These are phyloP conservation scores for Ogataea trehalophila DNA, from an alignment of 805 yeast genomes.

Conservation along the genomic window DNA sequence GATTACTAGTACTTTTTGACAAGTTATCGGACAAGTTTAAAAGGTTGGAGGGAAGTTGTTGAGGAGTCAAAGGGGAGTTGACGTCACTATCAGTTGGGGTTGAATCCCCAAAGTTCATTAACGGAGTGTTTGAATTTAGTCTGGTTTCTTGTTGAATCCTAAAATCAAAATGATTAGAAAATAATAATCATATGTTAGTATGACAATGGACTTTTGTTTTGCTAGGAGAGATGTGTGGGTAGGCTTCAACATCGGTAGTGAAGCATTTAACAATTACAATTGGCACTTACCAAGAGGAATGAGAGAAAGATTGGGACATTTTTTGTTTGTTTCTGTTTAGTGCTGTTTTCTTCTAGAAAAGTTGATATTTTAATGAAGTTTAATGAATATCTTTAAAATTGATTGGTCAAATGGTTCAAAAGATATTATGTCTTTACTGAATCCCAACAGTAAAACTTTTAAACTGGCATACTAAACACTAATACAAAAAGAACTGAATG, in stretches of 20 bases:
- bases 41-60: background rate
- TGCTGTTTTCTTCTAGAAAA: background rate
- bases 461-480: too few relatives aligned
- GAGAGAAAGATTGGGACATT: background rate
- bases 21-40: background rate
- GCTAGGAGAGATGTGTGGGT: too few relatives aligned
- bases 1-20: background rate
- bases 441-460: too few relatives aligned
- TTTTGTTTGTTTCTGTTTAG: background rate
- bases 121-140: conserved; percentile 1
- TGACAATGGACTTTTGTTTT: too few relatives aligned
- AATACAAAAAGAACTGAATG: too few relatives aligned
- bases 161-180: background rate
- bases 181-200: background rate
- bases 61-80: background rate
- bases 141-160: conserved; percentile 5
- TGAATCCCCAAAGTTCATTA: conserved; percentile 4
- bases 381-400: background rate
- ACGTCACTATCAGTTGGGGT: conserved; percentile 1
- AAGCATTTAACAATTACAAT: background rate
- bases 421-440: too few relatives aligned
- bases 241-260: too few relatives aligned
- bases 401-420: too few relatives aligned
- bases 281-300: conserved; percentile 1
- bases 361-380: background rate